A percentile compares a stretch with the other conserved stretches of the same genome.
Evolutionary conservation across 2,329 filamentous ascomycete genomes (phyloP).

Genomic region (Paradendryphiella salina): DNA sequence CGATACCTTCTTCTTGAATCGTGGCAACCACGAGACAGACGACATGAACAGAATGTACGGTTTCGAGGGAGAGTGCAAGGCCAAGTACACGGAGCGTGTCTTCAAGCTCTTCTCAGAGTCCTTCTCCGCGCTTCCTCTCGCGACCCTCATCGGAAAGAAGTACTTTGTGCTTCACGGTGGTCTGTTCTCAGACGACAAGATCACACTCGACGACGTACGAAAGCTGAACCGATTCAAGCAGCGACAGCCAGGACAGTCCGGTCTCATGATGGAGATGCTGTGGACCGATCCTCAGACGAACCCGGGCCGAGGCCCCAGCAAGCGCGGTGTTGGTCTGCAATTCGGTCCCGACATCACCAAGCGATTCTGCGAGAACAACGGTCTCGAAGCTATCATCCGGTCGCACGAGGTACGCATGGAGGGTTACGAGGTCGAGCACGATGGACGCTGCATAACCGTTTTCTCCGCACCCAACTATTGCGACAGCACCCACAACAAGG

Average conservation of each 20-base stretch:
- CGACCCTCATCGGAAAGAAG: constrained; percentile 87
- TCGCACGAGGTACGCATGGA: constrained; percentile 99
- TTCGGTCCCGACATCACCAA: constrained; percentile 97
- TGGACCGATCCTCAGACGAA: constrained; percentile 95
- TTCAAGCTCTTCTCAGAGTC: constrained; percentile 99
- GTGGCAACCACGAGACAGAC: constrained; percentile 97
- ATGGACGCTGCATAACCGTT: constrained; percentile 95
- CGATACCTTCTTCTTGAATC: constrained; percentile 87
- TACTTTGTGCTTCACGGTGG: constrained; percentile 93
- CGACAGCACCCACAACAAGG: constrained; percentile 96
- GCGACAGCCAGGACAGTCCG: constrained; percentile 87
- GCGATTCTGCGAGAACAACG: constrained; percentile 94
- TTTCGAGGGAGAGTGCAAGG: constrained; percentile 97
- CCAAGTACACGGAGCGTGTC: constrained; percentile 93
- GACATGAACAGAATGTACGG: constrained; percentile 99
- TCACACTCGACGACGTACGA: constrained; percentile 89
- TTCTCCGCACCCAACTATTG: constrained; percentile 98
- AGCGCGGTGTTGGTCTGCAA: constrained; percentile 93
- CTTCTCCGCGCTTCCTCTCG: constrained; percentile 90
- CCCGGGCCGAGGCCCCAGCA: constrained; percentile 88
- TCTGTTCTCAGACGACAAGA: constrained; percentile 92
- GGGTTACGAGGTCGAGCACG: constrained; percentile 97
- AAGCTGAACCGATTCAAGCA: constrained; percentile 90
- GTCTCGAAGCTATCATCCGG: constrained; percentile 89
- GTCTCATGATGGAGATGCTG: constrained; percentile 99